phyloP scores from a whole-genome alignment of 306 rosid species.

The Casuarina glauca region DNA sequence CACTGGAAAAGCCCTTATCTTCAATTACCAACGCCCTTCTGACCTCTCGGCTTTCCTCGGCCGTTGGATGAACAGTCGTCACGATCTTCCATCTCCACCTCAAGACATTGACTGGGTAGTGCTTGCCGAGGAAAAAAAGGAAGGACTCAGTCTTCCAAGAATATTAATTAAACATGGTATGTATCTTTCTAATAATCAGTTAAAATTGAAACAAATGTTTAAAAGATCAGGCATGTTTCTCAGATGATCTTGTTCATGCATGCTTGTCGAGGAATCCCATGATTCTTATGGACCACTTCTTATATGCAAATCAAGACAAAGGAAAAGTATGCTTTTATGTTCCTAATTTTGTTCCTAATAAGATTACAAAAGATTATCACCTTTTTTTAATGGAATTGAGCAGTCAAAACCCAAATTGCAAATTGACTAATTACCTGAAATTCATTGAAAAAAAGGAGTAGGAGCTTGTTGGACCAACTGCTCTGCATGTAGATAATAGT shows the following conservation, averaged over 20 bases:
- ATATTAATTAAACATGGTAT: no score
- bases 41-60: neutral
- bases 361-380: no score
- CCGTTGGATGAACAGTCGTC: neutral
- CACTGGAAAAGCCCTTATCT: neutral
- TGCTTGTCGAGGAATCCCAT: no score
- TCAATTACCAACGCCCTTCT: neutral
- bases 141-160: neutral
- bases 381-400: neutral
- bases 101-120: neutral
- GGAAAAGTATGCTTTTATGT: no score
- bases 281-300: no score
- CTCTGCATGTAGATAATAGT: neutral
- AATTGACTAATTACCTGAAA: neutral
- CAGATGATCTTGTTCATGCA: no score
- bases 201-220: no score
- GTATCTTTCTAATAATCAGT: no score
- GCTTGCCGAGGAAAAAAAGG: neutral
- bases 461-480: slow-evolving; percentile 2
- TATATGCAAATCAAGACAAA: no score
- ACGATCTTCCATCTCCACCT: neutral
- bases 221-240: no score
- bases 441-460: neutral
- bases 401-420: neutral
- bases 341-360: no score